Conservation (phyloP, 225 moss, liverwort and hornwort species). For the Bryoerythrophyllum caledonicum region DNA sequence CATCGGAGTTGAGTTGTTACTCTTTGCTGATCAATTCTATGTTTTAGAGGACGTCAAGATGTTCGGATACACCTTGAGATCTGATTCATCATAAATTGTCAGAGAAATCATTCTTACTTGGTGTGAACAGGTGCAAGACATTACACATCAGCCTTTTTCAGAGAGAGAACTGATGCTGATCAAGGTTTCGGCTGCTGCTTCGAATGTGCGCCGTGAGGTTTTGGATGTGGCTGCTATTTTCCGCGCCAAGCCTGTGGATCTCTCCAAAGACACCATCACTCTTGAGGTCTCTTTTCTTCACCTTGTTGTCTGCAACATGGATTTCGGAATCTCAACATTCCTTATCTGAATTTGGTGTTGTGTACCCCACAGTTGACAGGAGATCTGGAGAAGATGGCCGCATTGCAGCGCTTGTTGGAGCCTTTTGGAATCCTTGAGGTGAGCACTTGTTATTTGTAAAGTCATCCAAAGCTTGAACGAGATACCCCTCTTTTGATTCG, state of each 20-base stretch:
- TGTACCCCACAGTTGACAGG: slow-evolving; percentile 53
- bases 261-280: slow-evolving; percentile 74
- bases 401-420: slow-evolving; percentile 70
- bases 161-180: slow-evolving; percentile 85
- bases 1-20: too few relatives aligned
- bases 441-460: background rate
- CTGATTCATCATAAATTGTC: too few relatives aligned
- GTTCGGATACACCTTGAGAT: too few relatives aligned
- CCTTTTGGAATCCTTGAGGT: slow-evolving; percentile 82
- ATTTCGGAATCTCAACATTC: background rate
- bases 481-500: too few relatives aligned
- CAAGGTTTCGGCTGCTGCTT: slow-evolving; percentile 61
- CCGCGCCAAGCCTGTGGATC: slow-evolving; percentile 83
- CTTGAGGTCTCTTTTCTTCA: slow-evolving; percentile 56
- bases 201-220: slow-evolving; percentile 60
- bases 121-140: slow-evolving; percentile 67
- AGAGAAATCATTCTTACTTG: background rate
- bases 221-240: slow-evolving; percentile 81
- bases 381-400: slow-evolving; percentile 80
- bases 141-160: slow-evolving; percentile 70
- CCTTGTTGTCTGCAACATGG: background rate
- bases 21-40: too few relatives aligned
- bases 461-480: too few relatives aligned
- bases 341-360: slow-evolving; percentile 19
- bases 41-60: too few relatives aligned